These are phyloP conservation scores for Hymenoscyphus scutula DNA, from an alignment of 2,329 filamentous ascomycete species.

Conservation along the genomic window DNA sequence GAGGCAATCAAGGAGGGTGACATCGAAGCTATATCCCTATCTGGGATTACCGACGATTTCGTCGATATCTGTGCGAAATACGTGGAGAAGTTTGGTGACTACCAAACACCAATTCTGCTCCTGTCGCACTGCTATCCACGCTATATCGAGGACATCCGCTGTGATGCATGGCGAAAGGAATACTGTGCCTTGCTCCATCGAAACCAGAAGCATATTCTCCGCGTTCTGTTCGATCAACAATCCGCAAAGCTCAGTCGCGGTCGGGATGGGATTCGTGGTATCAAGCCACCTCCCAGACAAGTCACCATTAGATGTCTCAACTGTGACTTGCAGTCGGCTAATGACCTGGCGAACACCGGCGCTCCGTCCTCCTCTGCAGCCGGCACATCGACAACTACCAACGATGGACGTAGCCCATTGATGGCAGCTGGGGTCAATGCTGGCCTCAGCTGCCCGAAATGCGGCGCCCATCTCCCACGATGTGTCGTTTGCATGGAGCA, in stretches of 20 bases:
- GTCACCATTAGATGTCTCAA: slow-evolving; percentile 75
- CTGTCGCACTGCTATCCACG: slow-evolving; percentile 71
- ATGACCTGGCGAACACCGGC: slow-evolving; percentile 35
- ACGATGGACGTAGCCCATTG: slow-evolving; percentile 50
- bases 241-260: slow-evolving; percentile 63
- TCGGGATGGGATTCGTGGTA: slow-evolving; percentile 59
- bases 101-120: slow-evolving; percentile 75
- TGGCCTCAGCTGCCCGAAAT: slow-evolving; percentile 64
- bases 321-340: slow-evolving; percentile 62
- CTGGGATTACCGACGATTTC: slow-evolving; percentile 69
- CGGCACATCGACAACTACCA: slow-evolving; percentile 23
- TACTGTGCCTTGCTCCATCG: slow-evolving; percentile 71
- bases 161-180: slow-evolving; percentile 67
- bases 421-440: slow-evolving; percentile 56
- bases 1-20: slow-evolving; percentile 64
- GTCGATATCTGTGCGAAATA: slow-evolving; percentile 76
- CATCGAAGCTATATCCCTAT: slow-evolving; percentile 74
- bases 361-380: slow-evolving; percentile 16
- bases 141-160: slow-evolving; percentile 75
- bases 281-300: slow-evolving; percentile 65
- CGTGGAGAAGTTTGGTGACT: slow-evolving; percentile 71
- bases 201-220: slow-evolving; percentile 71
- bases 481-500: slow-evolving; percentile 68
- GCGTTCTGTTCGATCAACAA: slow-evolving; percentile 58
- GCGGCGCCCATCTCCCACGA: slow-evolving; percentile 63